Evolutionary conservation across 768 basidiomycete genomes (phyloP), one percentile per base, ranked within the genome.

Genomic region (Amanita exitialis): DNA sequence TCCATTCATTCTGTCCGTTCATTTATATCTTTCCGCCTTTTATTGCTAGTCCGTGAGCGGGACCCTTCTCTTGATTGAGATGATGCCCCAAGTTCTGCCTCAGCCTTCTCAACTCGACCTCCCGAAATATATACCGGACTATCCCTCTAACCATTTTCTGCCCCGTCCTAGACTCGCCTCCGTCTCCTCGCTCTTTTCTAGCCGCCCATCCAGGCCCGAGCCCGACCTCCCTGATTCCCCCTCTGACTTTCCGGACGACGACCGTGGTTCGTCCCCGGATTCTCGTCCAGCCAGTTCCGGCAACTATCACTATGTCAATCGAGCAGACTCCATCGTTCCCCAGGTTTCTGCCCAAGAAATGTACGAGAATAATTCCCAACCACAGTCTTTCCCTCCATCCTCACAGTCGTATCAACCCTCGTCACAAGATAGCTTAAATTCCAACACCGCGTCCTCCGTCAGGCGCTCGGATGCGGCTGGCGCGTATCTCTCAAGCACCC

Each of bases 401-500:
- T 59, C 56, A 44, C 62, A 61, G 44, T 60, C 58, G 32, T 64
- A 60, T 57, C 45, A 58, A 56, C 47, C 64, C 54, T 55, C 47
- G 55, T 36, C 61, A 38, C 56, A 58, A 21, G 48, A 49, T 35
- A 53, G 53, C 44, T 64, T 58, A 43, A 53, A 59, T 58, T 61
- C 64, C 62, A 62, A 61, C 64, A 60, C 57, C 57, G 46, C 49
- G 46, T 52, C 59, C 49, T 51, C 54, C 47, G 56, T 66, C 58
- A 64, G 62, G 56, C 54, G 51, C 41, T 60, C 64, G 41, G 59
- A 64, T 45, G 45, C 56, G 35, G 55, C 47, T 47, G 49, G 51
- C 36, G 49, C 65, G 37, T 64, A 69, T 57, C 52, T 67, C 32
- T 66, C 72, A 44, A 66, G 70, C 47, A 73, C 75, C 10, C 73